These are phyloP conservation scores for Fraxinus sp. DNA, from an alignment of 305 asterid genomes.

Conservation along the genomic window DNA sequence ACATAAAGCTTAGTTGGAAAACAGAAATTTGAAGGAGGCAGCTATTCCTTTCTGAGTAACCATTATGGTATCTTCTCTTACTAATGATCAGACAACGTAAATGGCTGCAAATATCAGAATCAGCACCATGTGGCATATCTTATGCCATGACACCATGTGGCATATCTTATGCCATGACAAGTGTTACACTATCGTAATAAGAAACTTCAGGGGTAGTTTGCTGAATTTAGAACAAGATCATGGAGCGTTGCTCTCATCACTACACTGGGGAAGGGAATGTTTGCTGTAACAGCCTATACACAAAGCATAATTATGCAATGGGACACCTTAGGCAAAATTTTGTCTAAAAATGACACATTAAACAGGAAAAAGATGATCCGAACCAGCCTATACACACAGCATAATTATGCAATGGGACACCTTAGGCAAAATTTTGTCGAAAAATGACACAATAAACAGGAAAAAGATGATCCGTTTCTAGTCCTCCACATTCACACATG, in stretches of 20 bases:
- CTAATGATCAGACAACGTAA: not conserved
- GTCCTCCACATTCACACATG: not conserved
- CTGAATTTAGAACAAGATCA: not conserved
- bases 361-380: not conserved
- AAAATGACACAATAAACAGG: not conserved
- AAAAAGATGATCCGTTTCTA: not conserved
- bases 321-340: not conserved
- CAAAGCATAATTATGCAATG: not conserved
- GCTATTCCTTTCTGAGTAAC: not conserved
- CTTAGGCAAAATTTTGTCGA: not conserved
- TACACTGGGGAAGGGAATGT: not conserved
- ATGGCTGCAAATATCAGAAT: conserved; percentile 11
- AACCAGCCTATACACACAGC: not conserved
- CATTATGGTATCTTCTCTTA: not conserved
- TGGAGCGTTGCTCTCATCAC: not conserved
- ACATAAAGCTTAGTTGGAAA: not conserved
- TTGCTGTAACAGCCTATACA: not conserved
- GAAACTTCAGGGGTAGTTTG: not conserved
- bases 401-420: not conserved
- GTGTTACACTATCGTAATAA: not conserved
- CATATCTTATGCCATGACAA: conserved; percentile 7
- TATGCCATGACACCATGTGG: not conserved
- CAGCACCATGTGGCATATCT: conserved; percentile 5
- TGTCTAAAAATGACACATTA: not conserved
- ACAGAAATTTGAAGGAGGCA: not conserved